Base-by-base conservation (phyloP, 2,329 filamentous ascomycete genomes). In the Sporothrix pseudoabietina region DNA sequence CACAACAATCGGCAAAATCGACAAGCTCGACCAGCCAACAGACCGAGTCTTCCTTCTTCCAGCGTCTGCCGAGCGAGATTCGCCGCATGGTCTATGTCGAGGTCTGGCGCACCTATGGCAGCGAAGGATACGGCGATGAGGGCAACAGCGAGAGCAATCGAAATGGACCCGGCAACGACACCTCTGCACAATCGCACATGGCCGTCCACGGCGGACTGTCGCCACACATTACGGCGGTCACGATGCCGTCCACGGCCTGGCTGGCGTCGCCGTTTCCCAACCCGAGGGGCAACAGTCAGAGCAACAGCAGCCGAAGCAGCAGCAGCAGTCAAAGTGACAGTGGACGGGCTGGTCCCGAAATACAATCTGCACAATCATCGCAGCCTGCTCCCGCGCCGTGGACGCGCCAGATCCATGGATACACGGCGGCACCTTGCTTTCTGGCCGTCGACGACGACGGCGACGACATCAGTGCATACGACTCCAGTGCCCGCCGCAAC, bases 1-100 rank as follows among this genome's bases (percentile, higher is more conserved):
- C 44, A 26, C 52, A 26, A 22, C 65, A 47, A 47, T 10, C 44
- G 44, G 2, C 44, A 7, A 9, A 32, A 19, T 7, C 57, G 14
- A 4, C 47, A 22, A 9, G 3, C 22, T 52, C 19, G 79, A 82
- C 84, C 71, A 81, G 87, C 71, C 82, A 80, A 77, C 87, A 88
- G 81, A 82, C 82, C 47, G 83, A 65, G 1, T 79, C 79, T 19
- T 74, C 69, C 16, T 78, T 81, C 63, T 80, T 81, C 72, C 54
- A 74, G 2, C 52, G 71, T 9, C 77, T 81, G 19, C 79, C 79
- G 10, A 71, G 71, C 57, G 79, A 81, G 74, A 77, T 81, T 65
- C 79, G 80, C n/a, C 73, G 77, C 30, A 76, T 80, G 74, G 78
- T 81, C 47, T 81, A 80, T 72, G 32, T 75, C 39, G 78, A 80